Evolutionary conservation across 768 basidiomycete genomes (phyloP).

Genomic region (Mycena amicta): DNA sequence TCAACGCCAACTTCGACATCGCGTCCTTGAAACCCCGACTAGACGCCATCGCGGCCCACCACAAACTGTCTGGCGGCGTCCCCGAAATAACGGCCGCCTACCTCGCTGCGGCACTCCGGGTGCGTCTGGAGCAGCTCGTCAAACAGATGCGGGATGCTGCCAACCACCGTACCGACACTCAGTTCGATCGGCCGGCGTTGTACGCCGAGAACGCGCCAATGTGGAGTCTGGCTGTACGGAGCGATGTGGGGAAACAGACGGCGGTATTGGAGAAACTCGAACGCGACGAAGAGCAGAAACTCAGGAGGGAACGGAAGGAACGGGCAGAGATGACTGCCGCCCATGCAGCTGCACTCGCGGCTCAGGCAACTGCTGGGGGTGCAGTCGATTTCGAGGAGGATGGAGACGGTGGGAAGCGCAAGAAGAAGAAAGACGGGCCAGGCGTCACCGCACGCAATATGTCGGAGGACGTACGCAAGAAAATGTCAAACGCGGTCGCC

Average conservation of each 20-base stretch:
- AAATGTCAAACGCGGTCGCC: conserved; percentile 88
- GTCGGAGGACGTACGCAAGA: conserved; percentile 90
- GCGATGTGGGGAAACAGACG: conserved; percentile 79
- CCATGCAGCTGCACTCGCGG: conserved; percentile 63
- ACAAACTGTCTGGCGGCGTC: conserved; percentile 61
- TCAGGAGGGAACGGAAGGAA: conserved; percentile 78
- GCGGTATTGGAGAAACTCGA: conserved; percentile 75
- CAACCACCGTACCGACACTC: conserved; percentile 68
- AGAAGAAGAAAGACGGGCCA: conserved; percentile 83
- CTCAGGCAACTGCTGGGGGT: conserved; percentile 48
- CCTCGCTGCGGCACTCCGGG: conserved; percentile 76
- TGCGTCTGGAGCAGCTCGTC: conserved; percentile 71
- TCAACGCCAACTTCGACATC: conserved; percentile 69
- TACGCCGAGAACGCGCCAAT: conserved; percentile 74
- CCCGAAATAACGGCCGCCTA: conserved; percentile 78
- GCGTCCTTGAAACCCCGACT: conserved; percentile 67
- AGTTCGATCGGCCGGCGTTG: conserved; percentile 67
- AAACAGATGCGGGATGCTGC: conserved; percentile 69
- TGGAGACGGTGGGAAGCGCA: conserved; percentile 59
- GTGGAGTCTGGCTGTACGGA: conserved; percentile 81
- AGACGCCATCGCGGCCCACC: conserved; percentile 64
- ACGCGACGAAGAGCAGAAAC: conserved; percentile 78
- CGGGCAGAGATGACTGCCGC: conserved; percentile 72
- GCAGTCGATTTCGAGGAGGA: conserved; percentile 39
- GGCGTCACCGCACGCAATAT: conserved; percentile 86